Percentiles rank a stretch among this genome's conserved stretches.
Conservation (phyloP, 305 asterid species). For the Striga hermonthica region DNA sequence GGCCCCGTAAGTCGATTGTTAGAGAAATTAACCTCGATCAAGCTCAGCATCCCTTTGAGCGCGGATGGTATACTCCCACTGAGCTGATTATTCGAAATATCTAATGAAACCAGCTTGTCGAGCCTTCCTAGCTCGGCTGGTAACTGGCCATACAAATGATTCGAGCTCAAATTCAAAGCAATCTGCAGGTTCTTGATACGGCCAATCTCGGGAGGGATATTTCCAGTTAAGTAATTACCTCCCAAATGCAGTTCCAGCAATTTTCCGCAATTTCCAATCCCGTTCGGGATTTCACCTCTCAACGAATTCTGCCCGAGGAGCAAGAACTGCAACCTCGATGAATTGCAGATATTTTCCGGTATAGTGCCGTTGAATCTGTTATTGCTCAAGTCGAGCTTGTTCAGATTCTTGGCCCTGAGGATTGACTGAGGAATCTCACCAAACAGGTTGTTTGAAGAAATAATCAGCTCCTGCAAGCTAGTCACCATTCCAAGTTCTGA, state of each 20-base stretch:
- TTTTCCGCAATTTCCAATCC: constrained; percentile 79
- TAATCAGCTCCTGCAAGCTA: constrained; percentile 81
- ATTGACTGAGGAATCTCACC: constrained; percentile 77
- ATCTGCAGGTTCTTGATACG: constrained; percentile 86
- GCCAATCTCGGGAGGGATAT: constrained; percentile 82
- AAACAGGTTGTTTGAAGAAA: constrained; percentile 58
- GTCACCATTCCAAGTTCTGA: constrained; percentile 63
- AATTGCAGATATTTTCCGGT: constrained; percentile 62
- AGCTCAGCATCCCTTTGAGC: constrained; percentile 81
- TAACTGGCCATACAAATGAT: constrained; percentile 66
- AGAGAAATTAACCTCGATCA: constrained; percentile 87
- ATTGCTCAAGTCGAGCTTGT: constrained; percentile 79
- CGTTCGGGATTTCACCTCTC: constrained; percentile 70
- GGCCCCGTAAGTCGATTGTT: constrained; percentile 74
- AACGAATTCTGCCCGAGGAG: constrained; percentile 61
- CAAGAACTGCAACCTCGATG: constrained; percentile 74
- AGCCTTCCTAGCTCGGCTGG: constrained; percentile 84
- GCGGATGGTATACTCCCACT: constrained; percentile 68
- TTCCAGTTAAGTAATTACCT: constrained; percentile 65
- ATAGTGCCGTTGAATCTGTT: constrained; percentile 75
- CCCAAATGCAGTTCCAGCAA: constrained; percentile 80
- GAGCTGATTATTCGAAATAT: constrained; percentile 77
- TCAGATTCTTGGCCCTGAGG: constrained; percentile 63
- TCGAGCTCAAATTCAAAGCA: constrained; percentile 73
- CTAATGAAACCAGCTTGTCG: constrained; percentile 88